Base-by-base conservation (phyloP, 352 stramenopile species). In the Halophytophthora batemanensis region DNA sequence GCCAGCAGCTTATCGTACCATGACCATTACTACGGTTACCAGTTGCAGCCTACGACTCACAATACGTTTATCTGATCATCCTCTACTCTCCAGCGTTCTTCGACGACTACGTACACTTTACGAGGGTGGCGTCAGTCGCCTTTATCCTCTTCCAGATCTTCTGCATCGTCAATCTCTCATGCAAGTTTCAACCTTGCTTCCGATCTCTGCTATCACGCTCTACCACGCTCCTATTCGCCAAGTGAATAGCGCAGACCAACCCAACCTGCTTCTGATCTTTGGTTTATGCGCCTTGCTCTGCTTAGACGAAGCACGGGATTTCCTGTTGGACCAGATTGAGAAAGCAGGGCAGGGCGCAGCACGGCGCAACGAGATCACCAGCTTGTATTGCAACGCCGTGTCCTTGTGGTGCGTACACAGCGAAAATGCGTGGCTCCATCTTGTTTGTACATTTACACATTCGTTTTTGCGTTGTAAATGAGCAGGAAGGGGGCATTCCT, bases 71-170 rank as follows among this genome's bases (percentile, higher is more conserved):
- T n/a, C n/a, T n/a, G n/a, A n/a, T n/a, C n/a, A n/a, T n/a, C n/a
- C n/a, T n/a, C n/a, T n/a, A n/a, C n/a, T n/a, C n/a, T n/a, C 3
- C 23, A 90, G 78, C 29, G 7, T 88, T 92, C 64, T 92, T 88
- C 36, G 53, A 69, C 21, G 78, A 74, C 19, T 90, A 86, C 50
- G 66, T 69, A 23, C 62, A 78, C 44, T 82, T 79, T 22, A 52
- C 78, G 0, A 59, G 75, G 8, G 69, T 90, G 2, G 51, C 71
- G 2, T 92, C 81, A 1, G 68, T 74, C 0, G 64, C 82, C 45
- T 93, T 90, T 66, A 86, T 90, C 36, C 68, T 90, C 23, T 87
- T 93, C 43, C 77, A 88, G 57, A 84, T 93, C 41, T 62, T 86
- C 44, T 86, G 73, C 50, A 87, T 92, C 59, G 69, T 90, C 54